Conservation (phyloP, 2,329 filamentous ascomycete genomes). For the Apiospora sp. region DNA sequence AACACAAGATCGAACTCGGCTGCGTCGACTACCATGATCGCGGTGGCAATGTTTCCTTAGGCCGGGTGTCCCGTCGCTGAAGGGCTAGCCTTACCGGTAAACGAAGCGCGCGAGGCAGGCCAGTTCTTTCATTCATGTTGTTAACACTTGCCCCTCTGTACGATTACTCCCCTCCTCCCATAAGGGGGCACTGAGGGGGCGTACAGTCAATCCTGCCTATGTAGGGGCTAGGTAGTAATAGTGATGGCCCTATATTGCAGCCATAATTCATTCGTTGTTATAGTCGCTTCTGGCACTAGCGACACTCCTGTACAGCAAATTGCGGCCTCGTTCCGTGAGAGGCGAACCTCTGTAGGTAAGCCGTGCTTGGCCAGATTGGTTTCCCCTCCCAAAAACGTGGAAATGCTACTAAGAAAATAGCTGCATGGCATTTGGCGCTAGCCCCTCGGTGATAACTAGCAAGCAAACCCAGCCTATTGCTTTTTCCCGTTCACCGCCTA, state of each 20-base stretch:
- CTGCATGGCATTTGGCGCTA: slow-evolving; percentile 11
- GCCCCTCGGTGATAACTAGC: slow-evolving; percentile 1
- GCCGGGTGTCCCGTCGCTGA: background rate
- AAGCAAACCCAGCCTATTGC: slow-evolving; percentile 9
- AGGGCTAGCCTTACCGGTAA: slow-evolving; percentile 8
- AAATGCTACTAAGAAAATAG: background rate
- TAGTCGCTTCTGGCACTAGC: background rate
- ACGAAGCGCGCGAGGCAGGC: background rate
- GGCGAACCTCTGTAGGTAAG: background rate
- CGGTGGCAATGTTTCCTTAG: background rate
- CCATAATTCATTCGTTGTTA: background rate
- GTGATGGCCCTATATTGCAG: background rate
- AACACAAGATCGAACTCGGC: background rate
- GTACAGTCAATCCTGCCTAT: background rate
- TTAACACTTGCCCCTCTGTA: no score
- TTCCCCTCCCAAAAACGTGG: background rate
- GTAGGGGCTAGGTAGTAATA: background rate
- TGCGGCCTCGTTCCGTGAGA: background rate
- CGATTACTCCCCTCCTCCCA: background rate
- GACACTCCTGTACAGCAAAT: background rate
- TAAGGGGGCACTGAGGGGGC: background rate
- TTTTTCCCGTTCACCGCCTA: slow-evolving; percentile 20
- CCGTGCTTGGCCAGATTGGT: background rate
- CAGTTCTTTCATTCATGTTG: background rate
- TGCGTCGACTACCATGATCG: background rate